Percentiles rank a stretch among this genome's conserved stretches.
Conservation (phyloP, 2,329 filamentous ascomycete species). For the Botrytis aclada region DNA sequence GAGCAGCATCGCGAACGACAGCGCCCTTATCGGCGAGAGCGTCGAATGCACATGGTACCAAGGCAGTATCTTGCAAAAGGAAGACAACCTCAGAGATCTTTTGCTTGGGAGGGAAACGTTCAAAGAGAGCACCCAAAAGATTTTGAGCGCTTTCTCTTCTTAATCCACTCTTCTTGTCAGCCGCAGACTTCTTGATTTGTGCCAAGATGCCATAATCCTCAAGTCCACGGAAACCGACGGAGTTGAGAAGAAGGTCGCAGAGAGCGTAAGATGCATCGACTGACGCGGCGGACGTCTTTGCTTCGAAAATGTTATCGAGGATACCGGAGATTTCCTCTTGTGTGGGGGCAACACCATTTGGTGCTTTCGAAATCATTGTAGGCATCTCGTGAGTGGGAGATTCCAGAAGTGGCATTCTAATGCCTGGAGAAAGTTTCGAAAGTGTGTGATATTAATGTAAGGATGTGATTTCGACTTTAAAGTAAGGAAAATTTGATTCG, state of each 20-base stretch:
- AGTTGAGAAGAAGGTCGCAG: conserved; percentile 61
- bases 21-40: conserved; percentile 84
- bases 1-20: conserved; percentile 84
- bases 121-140: conserved; percentile 87
- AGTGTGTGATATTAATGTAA: conserved; percentile 22
- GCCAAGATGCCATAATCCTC: conserved; percentile 59
- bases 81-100: conserved; percentile 78
- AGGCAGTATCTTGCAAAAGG: conserved; percentile 72
- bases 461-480: not conserved
- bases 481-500: conserved; percentile 23
- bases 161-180: conserved; percentile 88
- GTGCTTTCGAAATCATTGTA: conserved; percentile 48
- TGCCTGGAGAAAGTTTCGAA: conserved; percentile 29
- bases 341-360: conserved; percentile 47
- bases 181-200: conserved; percentile 71
- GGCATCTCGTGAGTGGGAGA: conserved; percentile 43
- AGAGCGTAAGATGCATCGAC: conserved; percentile 64
- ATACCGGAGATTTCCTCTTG: conserved; percentile 64
- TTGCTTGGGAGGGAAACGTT: conserved; percentile 77
- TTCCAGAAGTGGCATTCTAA: conserved; percentile 48
- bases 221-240: conserved; percentile 61
- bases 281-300: conserved; percentile 52
- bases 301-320: conserved; percentile 62
- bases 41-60: conserved; percentile 74
- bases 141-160: conserved; percentile 91